A percentile compares a stretch with the other conserved stretches of the same genome.
phyloP scores from a whole-genome alignment of 2,329 filamentous ascomycete species.

The Claviceps capensis region DNA sequence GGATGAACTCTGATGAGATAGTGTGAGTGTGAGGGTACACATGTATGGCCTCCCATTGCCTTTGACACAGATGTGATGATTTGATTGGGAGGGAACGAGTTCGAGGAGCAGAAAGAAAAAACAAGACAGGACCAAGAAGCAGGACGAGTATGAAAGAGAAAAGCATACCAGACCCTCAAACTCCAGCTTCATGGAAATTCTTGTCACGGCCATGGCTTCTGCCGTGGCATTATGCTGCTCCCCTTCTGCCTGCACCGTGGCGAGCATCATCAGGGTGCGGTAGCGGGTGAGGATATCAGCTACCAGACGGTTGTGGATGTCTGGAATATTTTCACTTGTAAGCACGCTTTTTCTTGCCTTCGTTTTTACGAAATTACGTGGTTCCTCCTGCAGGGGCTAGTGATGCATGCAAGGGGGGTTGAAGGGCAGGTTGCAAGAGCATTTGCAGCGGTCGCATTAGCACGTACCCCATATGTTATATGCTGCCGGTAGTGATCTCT shows the following conservation, averaged over 20 bases:
- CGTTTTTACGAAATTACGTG: neutral
- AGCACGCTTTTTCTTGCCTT: neutral
- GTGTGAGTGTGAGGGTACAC: too few species aligned
- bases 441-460: neutral
- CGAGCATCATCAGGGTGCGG: conserved; percentile 29
- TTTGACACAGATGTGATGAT: too few species aligned
- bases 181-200: conserved; percentile 31
- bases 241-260: conserved; percentile 27
- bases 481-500: conserved; percentile 18
- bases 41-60: too few species aligned
- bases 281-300: conserved; percentile 31
- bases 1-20: conserved; percentile 22
- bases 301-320: conserved; percentile 31
- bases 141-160: neutral
- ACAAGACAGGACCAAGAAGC: neutral
- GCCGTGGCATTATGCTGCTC: conserved; percentile 26
- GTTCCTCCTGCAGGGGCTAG: neutral
- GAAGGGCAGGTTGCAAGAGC: neutral
- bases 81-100: too few species aligned
- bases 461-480: conserved; percentile 24
- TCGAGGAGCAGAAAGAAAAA: neutral
- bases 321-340: conserved; percentile 11
- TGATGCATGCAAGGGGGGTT: too few species aligned
- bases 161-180: conserved; percentile 27
- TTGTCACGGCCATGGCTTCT: conserved; percentile 27